phyloP scores from a whole-genome alignment of 2,329 filamentous ascomycete genomes.

The Apiospora sp. region DNA sequence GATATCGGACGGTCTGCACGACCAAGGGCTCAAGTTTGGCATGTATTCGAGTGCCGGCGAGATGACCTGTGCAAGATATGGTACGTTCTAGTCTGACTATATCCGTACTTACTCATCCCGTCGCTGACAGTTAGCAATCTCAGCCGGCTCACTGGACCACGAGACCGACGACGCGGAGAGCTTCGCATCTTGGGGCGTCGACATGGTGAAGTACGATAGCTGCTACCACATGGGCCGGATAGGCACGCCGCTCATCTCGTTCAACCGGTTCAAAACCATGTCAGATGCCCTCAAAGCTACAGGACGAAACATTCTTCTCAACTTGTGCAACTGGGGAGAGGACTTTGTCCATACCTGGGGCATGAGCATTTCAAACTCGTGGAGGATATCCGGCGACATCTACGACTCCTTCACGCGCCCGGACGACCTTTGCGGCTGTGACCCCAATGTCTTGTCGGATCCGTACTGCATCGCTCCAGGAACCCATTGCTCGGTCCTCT shows the following conservation, averaged over 20 bases:
- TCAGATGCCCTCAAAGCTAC: slow-evolving; percentile 44
- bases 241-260: slow-evolving; percentile 39
- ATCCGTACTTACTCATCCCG: background rate
- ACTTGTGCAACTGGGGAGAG: slow-evolving; percentile 47
- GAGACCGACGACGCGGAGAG: slow-evolving; percentile 60
- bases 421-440: slow-evolving; percentile 43
- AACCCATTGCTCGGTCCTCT: slow-evolving; percentile 39
- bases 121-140: background rate
- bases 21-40: slow-evolving; percentile 47
- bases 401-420: slow-evolving; percentile 44
- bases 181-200: slow-evolving; percentile 61
- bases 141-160: slow-evolving; percentile 56
- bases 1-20: slow-evolving; percentile 46
- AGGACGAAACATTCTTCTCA: slow-evolving; percentile 43
- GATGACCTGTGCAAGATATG: slow-evolving; percentile 60
- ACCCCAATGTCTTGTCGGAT: slow-evolving; percentile 35
- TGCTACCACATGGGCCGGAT: slow-evolving; percentile 46
- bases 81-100: background rate
- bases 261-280: slow-evolving; percentile 44
- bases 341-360: slow-evolving; percentile 39
- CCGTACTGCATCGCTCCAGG: slow-evolving; percentile 36
- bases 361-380: slow-evolving; percentile 42
- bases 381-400: slow-evolving; percentile 46
- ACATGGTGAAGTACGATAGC: slow-evolving; percentile 63
- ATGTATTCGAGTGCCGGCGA: slow-evolving; percentile 53